Evolutionary conservation across 306 rosid genomes (phyloP), one percentile per base, ranked within the genome.

Genomic region (Inga leiocalycina): DNA sequence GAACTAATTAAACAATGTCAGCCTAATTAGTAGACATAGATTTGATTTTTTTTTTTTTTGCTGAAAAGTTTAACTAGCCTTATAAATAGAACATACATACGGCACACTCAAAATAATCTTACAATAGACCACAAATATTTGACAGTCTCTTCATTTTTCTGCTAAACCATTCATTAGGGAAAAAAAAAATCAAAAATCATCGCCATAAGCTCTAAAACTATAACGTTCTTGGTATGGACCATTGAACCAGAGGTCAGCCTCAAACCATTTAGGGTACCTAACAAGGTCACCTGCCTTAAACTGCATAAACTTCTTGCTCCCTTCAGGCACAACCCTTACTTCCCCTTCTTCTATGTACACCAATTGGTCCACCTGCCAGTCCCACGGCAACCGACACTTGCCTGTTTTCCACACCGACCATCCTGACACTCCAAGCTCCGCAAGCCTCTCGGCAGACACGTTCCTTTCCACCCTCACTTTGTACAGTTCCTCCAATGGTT

Each of bases 371-470:
- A 86, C 96, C 83, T 93, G 99, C 99, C 97, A 95, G 68, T 95
- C 99, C 98, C 99, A 92, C 0, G 99, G 98, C 67, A 95, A 46
- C 81, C 41, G 84, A 85, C 92, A 81, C 88, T 93, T 93, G 2
- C 94, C 91, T 0, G 96, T 95, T 89, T 95, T 95, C 99, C 99
- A 95, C 82, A 87, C 80, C 10, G 98, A 93, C 98, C 98, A 95
- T 78, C 68, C 86, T 7, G 97, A 91, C 71, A 95, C 93, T 39
- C 94, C 97, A 4, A 95, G 99, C 84, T 89, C 78, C 3, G 81
- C 82, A 13, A 95, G 84, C 72, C 94, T 87, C 71, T 91, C 93
- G 0, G 85, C 68, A 7, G 91, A 76, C 32, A 90, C 96, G 67
- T 81, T 87, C 71, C 96, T 83, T 79, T 95, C 97, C 68, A 95